Evolutionary conservation across 164 flowering plant species (phyloP).

Genomic region (Santalum album): DNA sequence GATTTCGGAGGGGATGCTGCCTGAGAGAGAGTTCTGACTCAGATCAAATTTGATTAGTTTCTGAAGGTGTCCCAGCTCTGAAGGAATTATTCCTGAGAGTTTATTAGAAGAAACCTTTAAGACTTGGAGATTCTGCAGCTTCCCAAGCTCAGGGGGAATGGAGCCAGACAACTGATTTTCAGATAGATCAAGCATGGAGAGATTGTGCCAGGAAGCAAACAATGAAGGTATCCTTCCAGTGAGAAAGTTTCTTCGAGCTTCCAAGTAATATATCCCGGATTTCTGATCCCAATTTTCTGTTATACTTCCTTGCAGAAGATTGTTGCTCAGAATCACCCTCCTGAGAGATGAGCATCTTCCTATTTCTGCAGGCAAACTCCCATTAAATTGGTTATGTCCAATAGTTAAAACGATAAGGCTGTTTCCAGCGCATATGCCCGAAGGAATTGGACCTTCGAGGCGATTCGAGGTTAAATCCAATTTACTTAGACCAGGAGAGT

Average conservation of each 20-base stretch:
- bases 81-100: constrained; percentile 22
- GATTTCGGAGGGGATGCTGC: constrained; percentile 16
- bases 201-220: constrained; percentile 22
- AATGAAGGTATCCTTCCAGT: constrained; percentile 17
- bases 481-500: constrained; percentile 8
- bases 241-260: constrained; percentile 17
- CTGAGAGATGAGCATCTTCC: constrained; percentile 15
- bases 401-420: constrained; percentile 11
- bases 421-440: constrained; percentile 7
- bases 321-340: constrained; percentile 15
- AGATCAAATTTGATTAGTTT: constrained; percentile 17
- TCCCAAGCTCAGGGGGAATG: constrained; percentile 22
- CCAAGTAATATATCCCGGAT: constrained; percentile 8
- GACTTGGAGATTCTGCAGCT: constrained; percentile 18
- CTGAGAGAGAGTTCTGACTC: constrained; percentile 12
- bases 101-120: constrained; percentile 19
- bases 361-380: constrained; percentile 14
- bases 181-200: constrained; percentile 24
- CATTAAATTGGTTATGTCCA: constrained; percentile 12
- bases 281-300: constrained; percentile 5
- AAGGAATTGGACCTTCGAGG: constrained; percentile 12
- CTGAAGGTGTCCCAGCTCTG: constrained; percentile 14
- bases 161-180: constrained; percentile 12
- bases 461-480: constrained; percentile 12
- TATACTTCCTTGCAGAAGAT: constrained; percentile 13